Conservation (phyloP, 1,284 basidiomycete genomes). For the Ustilago bromivora region DNA sequence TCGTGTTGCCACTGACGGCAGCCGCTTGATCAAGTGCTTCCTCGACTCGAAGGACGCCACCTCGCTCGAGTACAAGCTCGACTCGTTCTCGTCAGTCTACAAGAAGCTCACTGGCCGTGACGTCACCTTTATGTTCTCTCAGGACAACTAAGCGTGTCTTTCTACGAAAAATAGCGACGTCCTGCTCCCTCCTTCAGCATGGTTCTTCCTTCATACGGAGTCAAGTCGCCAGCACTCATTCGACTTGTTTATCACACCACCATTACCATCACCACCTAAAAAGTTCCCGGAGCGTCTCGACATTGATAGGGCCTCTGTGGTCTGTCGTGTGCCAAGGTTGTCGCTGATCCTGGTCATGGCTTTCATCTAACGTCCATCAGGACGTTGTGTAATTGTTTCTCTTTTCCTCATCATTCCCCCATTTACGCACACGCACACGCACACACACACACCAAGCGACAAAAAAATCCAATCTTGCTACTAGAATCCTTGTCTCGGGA, state of each 20-base stretch:
- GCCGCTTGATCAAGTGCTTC: constrained; percentile 73
- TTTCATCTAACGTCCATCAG: constrained; percentile 21
- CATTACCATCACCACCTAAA: constrained; percentile 9
- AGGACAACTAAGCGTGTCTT: constrained; percentile 53
- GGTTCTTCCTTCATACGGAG: not conserved
- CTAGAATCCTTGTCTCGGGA: constrained; percentile 15
- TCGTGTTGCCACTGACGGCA: constrained; percentile 73
- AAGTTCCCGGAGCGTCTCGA: constrained; percentile 16
- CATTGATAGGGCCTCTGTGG: constrained; percentile 13
- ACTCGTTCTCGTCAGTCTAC: constrained; percentile 95
- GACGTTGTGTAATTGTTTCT: constrained; percentile 46
- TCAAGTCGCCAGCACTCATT: constrained; percentile 16
- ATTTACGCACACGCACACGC: constrained; percentile 31
- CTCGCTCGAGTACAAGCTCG: constrained; percentile 99
- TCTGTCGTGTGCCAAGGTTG: constrained; percentile 16
- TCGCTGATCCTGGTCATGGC: constrained; percentile 28
- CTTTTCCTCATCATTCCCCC: constrained; percentile 16
- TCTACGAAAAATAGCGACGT: not conserved
- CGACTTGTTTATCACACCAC: constrained; percentile 10
- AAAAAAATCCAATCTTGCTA: constrained; percentile 41
- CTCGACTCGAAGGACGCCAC: constrained; percentile 98
- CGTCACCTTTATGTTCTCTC: constrained; percentile 73
- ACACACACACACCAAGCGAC: constrained; percentile 25
- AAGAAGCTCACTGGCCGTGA: constrained; percentile 94
- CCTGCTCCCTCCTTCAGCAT: constrained; percentile 8